Evolutionary conservation across 495 filamentous ascomycete genomes (phyloP), one percentile per base, ranked within the genome.

Genomic region (Chlorociboria aeruginascens): DNA sequence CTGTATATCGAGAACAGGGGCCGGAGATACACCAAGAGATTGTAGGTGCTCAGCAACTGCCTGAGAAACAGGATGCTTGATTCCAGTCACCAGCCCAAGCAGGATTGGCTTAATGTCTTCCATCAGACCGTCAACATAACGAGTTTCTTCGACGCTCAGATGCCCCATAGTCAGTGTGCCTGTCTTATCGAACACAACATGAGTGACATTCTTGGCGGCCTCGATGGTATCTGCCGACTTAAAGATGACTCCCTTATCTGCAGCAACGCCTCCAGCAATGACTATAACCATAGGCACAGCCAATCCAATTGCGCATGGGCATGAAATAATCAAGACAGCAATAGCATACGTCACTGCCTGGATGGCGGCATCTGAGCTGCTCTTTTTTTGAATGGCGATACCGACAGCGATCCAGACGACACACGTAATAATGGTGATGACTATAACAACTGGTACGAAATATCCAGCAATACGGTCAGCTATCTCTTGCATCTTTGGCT

Each of bases 151-250:
- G 0, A 88, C 76, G 3, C 60, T 50, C 0, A 86, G 64, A 32
- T 69, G 71, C 0, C 79, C 82, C 40, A 70, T 60, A 0, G 86
- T 89, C 0, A 90, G 60, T 3, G 85, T 92, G 0, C 86, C 86
- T 1, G 85, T 89, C 61, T 90, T 89, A 68, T 89, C 86, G 52
- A 92, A 86, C 3, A 89, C 70, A n/a, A 89, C 73, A 52, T 86
- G 77, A 0, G 76, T 69, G 0, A 72, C 66, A 25, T 77, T 82
- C 47, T 72, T 55, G 0, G 77, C 82, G 1, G 71, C 65, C 61
- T 88, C 85, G n/a, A 85, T 72, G 6, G 71, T 70, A 36, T 74
- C 68, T 3, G 81, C 70, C 3, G 79, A 69, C 50, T 85, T 85
- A 60, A 88, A 78, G 35, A 89, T 71, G 16, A 92, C 60, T 0